Evolutionary conservation across 108 stramenopile species (phyloP).

Genomic region (Cyclotella cryptica): DNA sequence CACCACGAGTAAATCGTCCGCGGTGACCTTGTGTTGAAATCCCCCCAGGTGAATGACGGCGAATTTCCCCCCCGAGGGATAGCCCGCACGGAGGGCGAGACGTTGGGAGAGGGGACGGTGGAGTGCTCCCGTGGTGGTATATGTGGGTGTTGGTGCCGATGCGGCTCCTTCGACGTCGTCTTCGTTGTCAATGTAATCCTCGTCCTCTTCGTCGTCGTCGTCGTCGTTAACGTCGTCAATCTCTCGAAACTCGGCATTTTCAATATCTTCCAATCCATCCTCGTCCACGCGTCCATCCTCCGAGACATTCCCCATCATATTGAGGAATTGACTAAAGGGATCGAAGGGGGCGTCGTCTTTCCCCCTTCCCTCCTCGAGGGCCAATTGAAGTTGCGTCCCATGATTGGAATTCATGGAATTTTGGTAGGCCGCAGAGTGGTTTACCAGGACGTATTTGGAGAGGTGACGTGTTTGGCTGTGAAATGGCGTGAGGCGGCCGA

Average conservation of each 20-base stretch:
- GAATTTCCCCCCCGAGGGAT: constrained; percentile 80
- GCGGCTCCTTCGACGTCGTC: constrained; percentile 56
- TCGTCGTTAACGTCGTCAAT: constrained; percentile 7
- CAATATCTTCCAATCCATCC: not conserved
- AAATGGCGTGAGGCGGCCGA: too few relatives aligned
- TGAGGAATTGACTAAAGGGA: constrained; percentile 74
- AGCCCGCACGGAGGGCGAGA: constrained; percentile 68
- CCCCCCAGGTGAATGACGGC: constrained; percentile 80
- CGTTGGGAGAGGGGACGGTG: constrained; percentile 65
- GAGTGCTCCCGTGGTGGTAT: constrained; percentile 69
- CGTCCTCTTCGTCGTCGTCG: constrained; percentile 46
- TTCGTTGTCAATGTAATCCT: constrained; percentile 48
- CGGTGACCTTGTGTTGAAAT: constrained; percentile 86
- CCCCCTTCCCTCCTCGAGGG: constrained; percentile 68
- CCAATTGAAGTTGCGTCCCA: constrained; percentile 74
- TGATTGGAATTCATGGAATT: constrained; percentile 68
- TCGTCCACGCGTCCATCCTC: constrained; percentile 18
- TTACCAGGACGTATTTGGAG: constrained; percentile 57
- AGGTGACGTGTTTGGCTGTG: too few relatives aligned
- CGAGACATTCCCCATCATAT: constrained; percentile 31
- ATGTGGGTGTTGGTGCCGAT: constrained; percentile 19
- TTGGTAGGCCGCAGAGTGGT: constrained; percentile 79
- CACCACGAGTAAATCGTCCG: constrained; percentile 82
- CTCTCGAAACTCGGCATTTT: not conserved
- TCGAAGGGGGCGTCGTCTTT: constrained; percentile 83